These are phyloP conservation scores for Cladosporium sp. DNA, from an alignment of 2,329 filamentous ascomycete species.

Conservation along the genomic window DNA sequence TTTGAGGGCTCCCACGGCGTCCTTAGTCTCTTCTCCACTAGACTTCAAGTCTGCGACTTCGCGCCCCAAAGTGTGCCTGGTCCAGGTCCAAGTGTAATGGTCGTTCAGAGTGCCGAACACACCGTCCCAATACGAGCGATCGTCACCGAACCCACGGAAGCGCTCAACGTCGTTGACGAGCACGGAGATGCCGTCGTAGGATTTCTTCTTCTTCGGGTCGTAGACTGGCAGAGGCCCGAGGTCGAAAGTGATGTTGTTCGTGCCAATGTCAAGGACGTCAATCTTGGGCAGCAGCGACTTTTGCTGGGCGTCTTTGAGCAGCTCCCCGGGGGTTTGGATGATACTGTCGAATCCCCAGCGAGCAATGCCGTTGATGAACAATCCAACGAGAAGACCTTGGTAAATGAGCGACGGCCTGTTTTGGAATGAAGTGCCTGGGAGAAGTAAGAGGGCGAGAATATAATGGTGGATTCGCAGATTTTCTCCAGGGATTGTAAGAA, in stretches of 20 bases:
- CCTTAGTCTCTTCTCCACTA: not conserved
- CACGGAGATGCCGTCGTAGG: slow-evolving; percentile 71
- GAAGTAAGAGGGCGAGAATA: slow-evolving; percentile 77
- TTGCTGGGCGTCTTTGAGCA: slow-evolving; percentile 55
- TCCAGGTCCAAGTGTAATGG: slow-evolving; percentile 33
- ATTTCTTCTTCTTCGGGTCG: slow-evolving; percentile 39
- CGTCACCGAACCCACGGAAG: slow-evolving; percentile 65
- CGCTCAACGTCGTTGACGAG: slow-evolving; percentile 84
- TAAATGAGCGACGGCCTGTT: slow-evolving; percentile 81
- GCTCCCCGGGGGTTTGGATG: slow-evolving; percentile 71
- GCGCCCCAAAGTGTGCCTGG: slow-evolving; percentile 21
- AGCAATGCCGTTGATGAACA: slow-evolving; percentile 92
- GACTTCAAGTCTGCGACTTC: slow-evolving; percentile 7
- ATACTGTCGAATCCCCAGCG: slow-evolving; percentile 91
- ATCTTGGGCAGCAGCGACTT: slow-evolving; percentile 57
- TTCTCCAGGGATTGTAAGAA: slow-evolving; percentile 69
- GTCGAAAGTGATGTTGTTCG: slow-evolving; percentile 62
- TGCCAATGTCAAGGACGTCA: slow-evolving; percentile 42
- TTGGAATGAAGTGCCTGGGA: slow-evolving; percentile 85
- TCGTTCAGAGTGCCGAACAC: slow-evolving; percentile 17
- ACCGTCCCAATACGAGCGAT: slow-evolving; percentile 43
- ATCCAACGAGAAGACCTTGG: slow-evolving; percentile 81
- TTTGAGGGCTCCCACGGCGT: slow-evolving; percentile 31
- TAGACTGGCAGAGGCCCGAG: slow-evolving; percentile 38
- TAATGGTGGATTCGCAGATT: slow-evolving; percentile 93